These are phyloP conservation scores for Thinopyrum elongatum DNA, from an alignment of 176 grass and related monocot genomes.

Conservation along the genomic window DNA sequence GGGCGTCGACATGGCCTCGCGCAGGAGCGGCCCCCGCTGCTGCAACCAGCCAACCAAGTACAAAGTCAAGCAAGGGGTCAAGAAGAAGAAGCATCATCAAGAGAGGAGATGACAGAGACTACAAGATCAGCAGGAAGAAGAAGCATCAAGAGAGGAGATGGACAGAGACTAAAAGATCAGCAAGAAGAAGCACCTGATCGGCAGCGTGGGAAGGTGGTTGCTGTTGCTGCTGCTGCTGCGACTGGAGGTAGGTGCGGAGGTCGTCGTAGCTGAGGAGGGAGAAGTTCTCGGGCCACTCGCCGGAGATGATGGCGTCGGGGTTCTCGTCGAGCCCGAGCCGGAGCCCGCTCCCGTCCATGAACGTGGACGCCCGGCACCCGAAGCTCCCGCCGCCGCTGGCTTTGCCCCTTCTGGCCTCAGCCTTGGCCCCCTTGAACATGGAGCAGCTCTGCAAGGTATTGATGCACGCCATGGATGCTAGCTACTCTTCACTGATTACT, in stretches of 20 bases:
- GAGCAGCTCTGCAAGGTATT: constrained; percentile 42
- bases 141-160: not conserved
- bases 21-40: constrained; percentile 25
- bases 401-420: not conserved
- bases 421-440: constrained; percentile 26
- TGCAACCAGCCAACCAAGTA: not conserved
- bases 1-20: constrained; percentile 66
- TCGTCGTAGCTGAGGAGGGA: constrained; percentile 78
- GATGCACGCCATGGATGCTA: constrained; percentile 57
- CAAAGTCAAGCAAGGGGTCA: constrained; percentile 8
- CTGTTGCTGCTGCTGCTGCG: constrained; percentile 14
- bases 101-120: not conserved
- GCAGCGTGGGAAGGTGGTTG: constrained; percentile 9
- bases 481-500: not conserved
- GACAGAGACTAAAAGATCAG: not conserved
- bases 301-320: constrained; percentile 83
- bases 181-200: constrained; percentile 38
- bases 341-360: constrained; percentile 34
- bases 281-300: constrained; percentile 83
- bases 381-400: constrained; percentile 8
- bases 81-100: not conserved
- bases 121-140: not conserved
- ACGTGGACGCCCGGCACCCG: constrained; percentile 43
- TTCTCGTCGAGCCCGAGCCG: constrained; percentile 80
- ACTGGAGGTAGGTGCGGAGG: constrained; percentile 60